phyloP scores from a whole-genome alignment of 2,329 filamentous ascomycete species.

The Dendrostoma leiphaemia region DNA sequence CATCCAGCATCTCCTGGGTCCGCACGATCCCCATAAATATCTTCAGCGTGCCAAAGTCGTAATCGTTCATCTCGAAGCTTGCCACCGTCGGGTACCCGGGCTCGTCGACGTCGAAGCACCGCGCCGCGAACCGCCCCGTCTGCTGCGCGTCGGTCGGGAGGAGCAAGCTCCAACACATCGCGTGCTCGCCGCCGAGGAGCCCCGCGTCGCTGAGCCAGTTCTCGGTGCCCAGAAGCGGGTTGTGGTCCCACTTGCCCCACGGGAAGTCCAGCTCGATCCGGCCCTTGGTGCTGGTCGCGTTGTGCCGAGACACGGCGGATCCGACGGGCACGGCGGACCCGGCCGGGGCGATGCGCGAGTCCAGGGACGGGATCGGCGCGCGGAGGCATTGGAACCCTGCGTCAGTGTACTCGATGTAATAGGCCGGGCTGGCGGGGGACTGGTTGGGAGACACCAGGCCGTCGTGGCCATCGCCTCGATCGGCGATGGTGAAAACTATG shows the following conservation, averaged over 20 bases:
- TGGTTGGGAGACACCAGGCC: constrained; percentile 1
- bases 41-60: background rate
- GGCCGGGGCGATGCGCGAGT: background rate
- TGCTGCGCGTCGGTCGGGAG: background rate
- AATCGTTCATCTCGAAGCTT: constrained; percentile 2
- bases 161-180: background rate
- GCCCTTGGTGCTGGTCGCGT: background rate
- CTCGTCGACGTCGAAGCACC: background rate
- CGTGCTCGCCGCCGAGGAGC: background rate
- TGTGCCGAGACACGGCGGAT: background rate
- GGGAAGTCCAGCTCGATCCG: constrained; percentile 1
- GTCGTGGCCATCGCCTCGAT: constrained; percentile 2
- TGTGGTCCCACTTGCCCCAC: constrained; percentile 3
- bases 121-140: background rate
- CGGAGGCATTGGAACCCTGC: background rate
- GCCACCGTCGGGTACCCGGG: background rate
- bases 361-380: background rate
- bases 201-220: background rate
- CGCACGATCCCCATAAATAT: background rate
- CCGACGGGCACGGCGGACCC: background rate
- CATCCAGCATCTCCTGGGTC: background rate
- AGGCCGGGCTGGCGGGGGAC: background rate
- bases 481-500: background rate
- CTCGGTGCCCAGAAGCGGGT: constrained; percentile 1
- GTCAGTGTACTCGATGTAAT: background rate